A percentile compares a stretch with the other conserved stretches of the same genome.
phyloP scores from a whole-genome alignment of 768 basidiomycete species.

The Boletellus emodensis region DNA sequence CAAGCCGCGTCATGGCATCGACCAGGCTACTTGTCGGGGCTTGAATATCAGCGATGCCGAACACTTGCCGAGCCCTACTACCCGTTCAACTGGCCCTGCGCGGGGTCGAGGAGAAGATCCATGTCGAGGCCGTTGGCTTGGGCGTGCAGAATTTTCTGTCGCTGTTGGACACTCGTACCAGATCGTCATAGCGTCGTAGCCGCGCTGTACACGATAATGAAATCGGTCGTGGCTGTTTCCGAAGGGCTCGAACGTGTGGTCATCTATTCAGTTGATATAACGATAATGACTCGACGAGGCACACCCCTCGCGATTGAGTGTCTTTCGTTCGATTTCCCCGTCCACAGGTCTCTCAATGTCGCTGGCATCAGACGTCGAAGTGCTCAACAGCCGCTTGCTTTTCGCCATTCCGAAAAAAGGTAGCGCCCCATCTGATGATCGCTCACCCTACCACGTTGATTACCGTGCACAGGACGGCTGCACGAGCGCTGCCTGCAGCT shows the following conservation, averaged over 20 bases:
- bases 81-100: no score
- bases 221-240: background rate
- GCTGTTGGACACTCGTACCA: no score
- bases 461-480: slow-evolving; percentile 59
- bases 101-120: no score
- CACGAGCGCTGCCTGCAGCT: slow-evolving; percentile 88
- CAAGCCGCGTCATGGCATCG: slow-evolving; percentile 11
- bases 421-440: slow-evolving; percentile 19
- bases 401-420: slow-evolving; percentile 99
- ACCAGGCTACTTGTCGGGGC: background rate
- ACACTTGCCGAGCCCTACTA: no score
- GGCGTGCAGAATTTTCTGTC: no score
- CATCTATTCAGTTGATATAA: background rate
- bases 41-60: background rate
- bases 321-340: no score
- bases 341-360: background rate
- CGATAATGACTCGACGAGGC: no score
- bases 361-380: slow-evolving; percentile 54
- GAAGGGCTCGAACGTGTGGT: background rate
- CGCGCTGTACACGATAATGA: no score
- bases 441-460: background rate
- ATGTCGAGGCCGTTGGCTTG: no score
- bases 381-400: slow-evolving; percentile 78
- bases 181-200: no score
- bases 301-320: slow-evolving; percentile 20